These are phyloP conservation scores for Pulveroboletus sp. DNA, from an alignment of 768 basidiomycete species.

Conservation along the genomic window DNA sequence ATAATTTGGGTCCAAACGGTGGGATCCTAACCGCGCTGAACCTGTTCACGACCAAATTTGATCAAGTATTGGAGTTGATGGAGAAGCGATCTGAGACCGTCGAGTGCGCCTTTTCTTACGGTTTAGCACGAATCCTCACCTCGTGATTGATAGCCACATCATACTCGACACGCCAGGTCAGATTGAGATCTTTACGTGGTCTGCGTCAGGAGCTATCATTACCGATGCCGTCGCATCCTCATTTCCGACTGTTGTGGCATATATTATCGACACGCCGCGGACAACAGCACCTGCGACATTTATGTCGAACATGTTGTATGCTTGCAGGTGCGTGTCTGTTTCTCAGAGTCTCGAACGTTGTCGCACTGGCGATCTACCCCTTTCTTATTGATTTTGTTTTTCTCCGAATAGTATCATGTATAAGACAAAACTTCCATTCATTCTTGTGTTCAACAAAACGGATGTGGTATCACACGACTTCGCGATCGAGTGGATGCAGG, in stretches of 20 bases:
- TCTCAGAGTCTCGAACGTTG: background rate
- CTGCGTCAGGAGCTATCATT: slow-evolving; percentile 96
- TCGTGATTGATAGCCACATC: slow-evolving; percentile 59
- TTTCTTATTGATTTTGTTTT: background rate
- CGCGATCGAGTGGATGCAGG: slow-evolving; percentile 96
- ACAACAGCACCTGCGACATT: slow-evolving; percentile 95
- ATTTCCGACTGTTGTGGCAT: slow-evolving; percentile 91
- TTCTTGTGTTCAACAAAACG: slow-evolving; percentile 98
- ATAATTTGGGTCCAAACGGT: slow-evolving; percentile 97
- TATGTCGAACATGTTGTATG: slow-evolving; percentile 99
- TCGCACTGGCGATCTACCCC: background rate
- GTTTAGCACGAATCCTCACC: background rate
- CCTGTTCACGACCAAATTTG: slow-evolving; percentile 97
- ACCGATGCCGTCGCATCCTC: slow-evolving; percentile 94
- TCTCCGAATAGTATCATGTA: slow-evolving; percentile 72
- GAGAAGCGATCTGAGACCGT: slow-evolving; percentile 87
- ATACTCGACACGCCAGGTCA: slow-evolving; percentile 97
- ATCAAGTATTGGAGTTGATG: slow-evolving; percentile 87
- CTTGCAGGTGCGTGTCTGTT: slow-evolving; percentile 67
- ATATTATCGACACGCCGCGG: slow-evolving; percentile 95
- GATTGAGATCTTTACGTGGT: slow-evolving; percentile 99
- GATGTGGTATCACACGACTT: slow-evolving; percentile 89
- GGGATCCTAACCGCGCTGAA: slow-evolving; percentile 97
- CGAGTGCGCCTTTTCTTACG: slow-evolving; percentile 54
- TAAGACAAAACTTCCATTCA: slow-evolving; percentile 96